phyloP scores from a whole-genome alignment of 305 asterid species.

The Ilex paraguariensis region DNA sequence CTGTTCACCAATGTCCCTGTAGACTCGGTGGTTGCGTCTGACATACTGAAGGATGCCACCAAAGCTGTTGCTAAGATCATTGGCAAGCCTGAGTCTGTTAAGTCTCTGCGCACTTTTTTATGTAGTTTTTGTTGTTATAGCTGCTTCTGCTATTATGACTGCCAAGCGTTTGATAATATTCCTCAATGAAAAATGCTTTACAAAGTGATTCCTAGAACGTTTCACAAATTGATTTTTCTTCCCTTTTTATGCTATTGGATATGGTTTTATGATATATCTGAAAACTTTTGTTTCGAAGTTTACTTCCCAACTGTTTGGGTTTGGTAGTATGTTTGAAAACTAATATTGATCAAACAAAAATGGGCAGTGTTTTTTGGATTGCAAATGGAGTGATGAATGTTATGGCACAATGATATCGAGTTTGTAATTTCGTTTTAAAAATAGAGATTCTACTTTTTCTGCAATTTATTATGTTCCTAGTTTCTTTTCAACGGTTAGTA shows the following conservation, averaged over 20 bases:
- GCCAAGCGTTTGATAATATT: constrained; percentile 28
- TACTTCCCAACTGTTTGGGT: no score
- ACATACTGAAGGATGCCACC: constrained; percentile 88
- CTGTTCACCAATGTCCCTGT: constrained; percentile 82
- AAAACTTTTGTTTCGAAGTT: no score
- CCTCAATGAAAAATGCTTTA: background rate
- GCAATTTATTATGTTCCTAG: no score
- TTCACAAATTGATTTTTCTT: background rate
- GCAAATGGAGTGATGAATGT: no score
- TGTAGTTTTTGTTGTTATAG: background rate
- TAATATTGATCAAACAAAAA: no score
- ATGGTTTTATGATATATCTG: background rate
- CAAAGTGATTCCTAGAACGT: no score
- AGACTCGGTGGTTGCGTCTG: constrained; percentile 86
- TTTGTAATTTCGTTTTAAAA: no score
- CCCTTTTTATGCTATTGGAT: background rate
- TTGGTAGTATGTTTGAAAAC: no score
- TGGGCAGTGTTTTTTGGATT: no score
- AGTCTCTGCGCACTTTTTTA: background rate
- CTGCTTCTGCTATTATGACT: constrained; percentile 6
- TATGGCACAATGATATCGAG: no score
- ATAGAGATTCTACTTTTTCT: no score
- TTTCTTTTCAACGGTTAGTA: no score
- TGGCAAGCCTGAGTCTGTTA: constrained; percentile 92
- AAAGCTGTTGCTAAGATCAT: constrained; percentile 90